Base-by-base conservation (phyloP, 768 basidiomycete species). In the Xerocomellus intermedius region DNA sequence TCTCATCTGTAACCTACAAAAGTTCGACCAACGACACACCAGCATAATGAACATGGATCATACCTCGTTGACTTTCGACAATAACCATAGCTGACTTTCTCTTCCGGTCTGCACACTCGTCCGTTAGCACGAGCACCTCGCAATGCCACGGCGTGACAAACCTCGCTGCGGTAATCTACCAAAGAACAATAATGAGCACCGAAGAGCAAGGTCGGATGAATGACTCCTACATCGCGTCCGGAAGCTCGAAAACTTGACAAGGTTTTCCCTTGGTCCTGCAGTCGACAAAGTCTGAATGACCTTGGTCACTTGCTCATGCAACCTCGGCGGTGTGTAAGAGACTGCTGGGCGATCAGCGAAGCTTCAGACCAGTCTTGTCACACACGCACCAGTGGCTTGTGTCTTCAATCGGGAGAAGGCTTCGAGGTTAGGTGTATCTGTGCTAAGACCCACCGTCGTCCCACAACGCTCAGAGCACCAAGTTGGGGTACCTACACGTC, bases 31-130 rank as follows among this genome's bases (percentile, higher is more conserved):
- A 60, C 52, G 44, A 54, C 24, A 42, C 14, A 14, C 10, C 16
- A 50, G 54, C 42, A 37, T 8, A 30, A 52, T 37, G 46, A 42
- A 41, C 43, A 37, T 50, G 38, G 2, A 39, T 14, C 57, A 46
- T 64, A 86, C 91, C 79, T 92, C 75, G 17, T 71, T 59, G 58
- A 94, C 85, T 70, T 76, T 87, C 43, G 78, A 74, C 59, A 86
- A 71, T 44, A 94, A 77, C 92, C 91, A 94, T 53, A 77, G 67
- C 68, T 93, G 91, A 62, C 88, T 90, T 69, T 90, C 69, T 64
- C 65, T 82, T 32, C 91, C 91, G 19, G 83, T 86, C 89, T 92
- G 55, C 14, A 48, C 30, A 17, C 38, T 21, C 42, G 42, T 59
- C 38, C 38, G 52, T 61, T 53, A 55, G 57, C 69, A 58, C 22